Base-by-base conservation (phyloP, 495 filamentous ascomycete species). In the Trichoderma parareesei region DNA sequence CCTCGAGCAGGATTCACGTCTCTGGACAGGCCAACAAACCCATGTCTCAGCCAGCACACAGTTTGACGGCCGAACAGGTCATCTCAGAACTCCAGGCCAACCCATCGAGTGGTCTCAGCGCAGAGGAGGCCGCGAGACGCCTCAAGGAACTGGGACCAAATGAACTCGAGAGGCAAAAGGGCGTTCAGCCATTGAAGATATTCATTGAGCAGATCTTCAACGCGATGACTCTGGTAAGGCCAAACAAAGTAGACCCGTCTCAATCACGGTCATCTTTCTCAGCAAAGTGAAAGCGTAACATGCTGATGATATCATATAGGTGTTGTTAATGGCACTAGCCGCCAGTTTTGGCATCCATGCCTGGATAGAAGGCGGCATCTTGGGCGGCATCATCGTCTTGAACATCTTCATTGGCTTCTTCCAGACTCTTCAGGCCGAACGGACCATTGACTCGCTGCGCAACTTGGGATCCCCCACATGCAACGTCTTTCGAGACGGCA, bases 111-210 rank as follows among this genome's bases (percentile, higher is more conserved):
- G 88, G 88, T 42, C 77, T 91, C 41, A 80, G 81, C 2, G 71
- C 76, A 7, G 69, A 67, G 0, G 86, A 88, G 61, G 89, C 83
- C 20, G 76, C 82, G 64, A 67, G 75, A 20, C 79, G 88, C 6
- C 70, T 87, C 6, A 77, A 82, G 37, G 72, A 82, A 64, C 81
- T 82, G 75, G 88, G 88, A 10, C 73, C 74, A 9, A 91, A 90
- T 70, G 80, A 86, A 64, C 69, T 91, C 40, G 82, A 83, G 55
- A 80, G 83, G 55, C 82, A 78, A 60, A 77, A 78, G 65, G 81
- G 85, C 16, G 84, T 90, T 8, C 85, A 88, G 67, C 74, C 88
- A 41, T 82, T 88, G 67, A 89, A 90, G 70, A 87, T 87, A 7
- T 86, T 90, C 82, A 85, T 86, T 67, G 67, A 62, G 1, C 82